Conservation (phyloP, 345 rosid species). For the rapeseed (Brassica napus) region Da-Ae NC_063452.1:60846501-60847000, state of each 20-base stretch:
- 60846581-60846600: constrained; percentile 5
- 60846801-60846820: constrained; percentile 88
- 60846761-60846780: constrained; percentile 92
- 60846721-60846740: not conserved
- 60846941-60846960: constrained; percentile 48
- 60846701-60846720: not conserved
- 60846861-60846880: constrained; percentile 81
- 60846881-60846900: constrained; percentile 2
- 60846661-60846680: constrained; percentile 95
- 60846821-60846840: constrained; percentile 82
- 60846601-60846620: constrained; percentile 99
- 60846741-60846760: constrained; percentile 93
- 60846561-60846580: constrained; percentile 6
- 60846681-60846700: not conserved
- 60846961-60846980: constrained; percentile 97
- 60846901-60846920: not conserved
- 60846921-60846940: constrained; percentile 25
- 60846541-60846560: not conserved
- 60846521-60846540: not conserved
- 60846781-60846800: constrained; percentile 99
- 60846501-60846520: constrained; percentile 95
- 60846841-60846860: constrained; percentile 93
- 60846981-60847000: constrained; percentile 96
- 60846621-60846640: constrained; percentile 96
- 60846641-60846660: constrained; percentile 95